A percentile compares a stretch with the other conserved stretches of the same genome.
phyloP scores from a whole-genome alignment of 345 rosid species.

The Populus tremula region DNA sequence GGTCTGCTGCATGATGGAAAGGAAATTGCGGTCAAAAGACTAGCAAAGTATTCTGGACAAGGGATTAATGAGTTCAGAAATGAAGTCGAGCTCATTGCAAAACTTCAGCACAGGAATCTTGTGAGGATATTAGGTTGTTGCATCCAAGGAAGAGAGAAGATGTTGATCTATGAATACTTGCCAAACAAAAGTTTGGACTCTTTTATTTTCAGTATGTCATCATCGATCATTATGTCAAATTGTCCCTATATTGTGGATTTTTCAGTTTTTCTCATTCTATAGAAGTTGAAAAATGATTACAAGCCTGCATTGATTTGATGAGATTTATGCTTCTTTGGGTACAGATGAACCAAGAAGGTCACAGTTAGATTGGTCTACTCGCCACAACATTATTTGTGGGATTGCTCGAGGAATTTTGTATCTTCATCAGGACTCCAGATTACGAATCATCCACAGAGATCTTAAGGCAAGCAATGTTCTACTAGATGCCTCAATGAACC shows the following conservation, averaged over 20 bases:
- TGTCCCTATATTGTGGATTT: too few species aligned
- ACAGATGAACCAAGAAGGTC: too few species aligned
- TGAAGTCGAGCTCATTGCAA: slow-evolving; percentile 23
- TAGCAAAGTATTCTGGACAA: slow-evolving; percentile 49
- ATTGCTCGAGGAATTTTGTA: slow-evolving; percentile 28
- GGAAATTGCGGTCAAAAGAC: slow-evolving; percentile 53
- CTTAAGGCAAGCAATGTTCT: slow-evolving; percentile 29
- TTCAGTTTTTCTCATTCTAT: too few species aligned
- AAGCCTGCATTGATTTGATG: too few species aligned
- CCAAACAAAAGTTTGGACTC: slow-evolving; percentile 21
- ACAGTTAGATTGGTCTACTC: too few species aligned
- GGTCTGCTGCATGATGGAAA: slow-evolving; percentile 38
- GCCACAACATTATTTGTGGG: slow-evolving; percentile 21
- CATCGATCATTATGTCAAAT: too few species aligned
- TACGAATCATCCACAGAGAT: slow-evolving; percentile 27
- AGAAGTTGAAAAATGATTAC: too few species aligned
- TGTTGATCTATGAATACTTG: slow-evolving; percentile 11
- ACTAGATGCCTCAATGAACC: slow-evolving; percentile 20
- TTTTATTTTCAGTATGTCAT: too few species aligned
- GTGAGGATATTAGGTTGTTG: slow-evolving; percentile 23
- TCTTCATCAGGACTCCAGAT: slow-evolving; percentile 25
- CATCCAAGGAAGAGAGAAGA: background rate
- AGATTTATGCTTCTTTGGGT: too few species aligned
- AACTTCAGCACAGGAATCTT: slow-evolving; percentile 28
- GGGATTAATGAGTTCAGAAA: slow-evolving; percentile 53